Conservation (phyloP, 768 basidiomycete species). For the Pulveroboletus ravenelii region DNA sequence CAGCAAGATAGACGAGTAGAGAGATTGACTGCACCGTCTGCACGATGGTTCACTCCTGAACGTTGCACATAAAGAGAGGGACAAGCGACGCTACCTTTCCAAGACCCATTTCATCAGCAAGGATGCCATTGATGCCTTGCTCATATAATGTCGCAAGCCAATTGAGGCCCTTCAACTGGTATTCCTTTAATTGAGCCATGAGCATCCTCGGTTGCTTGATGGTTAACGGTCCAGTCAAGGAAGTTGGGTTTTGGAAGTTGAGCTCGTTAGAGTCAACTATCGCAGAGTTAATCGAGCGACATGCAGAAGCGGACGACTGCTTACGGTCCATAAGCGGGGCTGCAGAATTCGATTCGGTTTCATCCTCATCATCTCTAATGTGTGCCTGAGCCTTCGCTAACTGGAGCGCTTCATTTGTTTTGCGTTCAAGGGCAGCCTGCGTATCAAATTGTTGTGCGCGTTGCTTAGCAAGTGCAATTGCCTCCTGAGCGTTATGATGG, state of each 20-base stretch:
- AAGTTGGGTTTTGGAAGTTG: constrained; percentile 98
- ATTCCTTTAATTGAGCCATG: constrained; percentile 95
- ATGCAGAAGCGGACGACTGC: constrained; percentile 23
- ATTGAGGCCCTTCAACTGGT: constrained; percentile 95
- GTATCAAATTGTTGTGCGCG: constrained; percentile 84
- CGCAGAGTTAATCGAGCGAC: constrained; percentile 1
- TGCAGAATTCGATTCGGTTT: constrained; percentile 26
- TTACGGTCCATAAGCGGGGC: constrained; percentile 68
- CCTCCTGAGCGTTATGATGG: constrained; percentile 83
- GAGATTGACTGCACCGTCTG: constrained; percentile 98
- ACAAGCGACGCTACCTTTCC: constrained; percentile 56
- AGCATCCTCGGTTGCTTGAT: constrained; percentile 94
- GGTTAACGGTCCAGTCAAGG: constrained; percentile 75
- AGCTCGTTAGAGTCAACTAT: constrained; percentile 93
- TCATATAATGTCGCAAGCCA: constrained; percentile 98
- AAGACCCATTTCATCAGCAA: constrained; percentile 98
- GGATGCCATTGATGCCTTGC: constrained; percentile 98
- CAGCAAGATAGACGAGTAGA: constrained; percentile 90
- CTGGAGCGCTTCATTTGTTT: constrained; percentile 72
- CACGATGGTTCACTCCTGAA: not conserved
- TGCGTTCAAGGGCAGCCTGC: constrained; percentile 74
- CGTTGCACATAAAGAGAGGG: not conserved
- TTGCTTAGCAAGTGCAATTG: constrained; percentile 70
- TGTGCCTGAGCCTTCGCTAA: constrained; percentile 54
- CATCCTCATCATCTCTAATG: constrained; percentile 39